Evolutionary conservation across 2,329 filamentous ascomycete species (phyloP), one percentile per base, ranked within the genome.

Genomic region (Harringtonia lauricola): DNA sequence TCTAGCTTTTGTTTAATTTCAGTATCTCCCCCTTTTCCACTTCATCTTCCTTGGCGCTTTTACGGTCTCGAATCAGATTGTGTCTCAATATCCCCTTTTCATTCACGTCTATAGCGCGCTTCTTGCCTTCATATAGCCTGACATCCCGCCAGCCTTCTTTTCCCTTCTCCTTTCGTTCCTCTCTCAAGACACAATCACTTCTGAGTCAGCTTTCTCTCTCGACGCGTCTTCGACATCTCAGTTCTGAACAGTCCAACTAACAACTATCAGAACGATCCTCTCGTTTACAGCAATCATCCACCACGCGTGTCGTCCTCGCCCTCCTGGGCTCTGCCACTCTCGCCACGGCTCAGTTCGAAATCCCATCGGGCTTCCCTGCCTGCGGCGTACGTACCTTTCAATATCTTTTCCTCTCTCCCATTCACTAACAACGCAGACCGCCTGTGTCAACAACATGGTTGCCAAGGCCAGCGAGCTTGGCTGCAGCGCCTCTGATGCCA

Each of bases 371-470:
- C 44, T 67, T 76, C 41, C 65, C 71, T 29, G 45, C 55, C 17
- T 79, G 74, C 53, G 72, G 66, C 59, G 74, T 78, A 70, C 66
- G 73, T 65, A 24, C 15, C 13, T 14, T 18, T 7, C n/a, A 13
- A 22, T 8, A 13, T n/a, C 28, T 30, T 2, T 17, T 9, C 4
- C 17, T 10, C 8, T 8, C 17, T 10, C 12, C 6, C 24, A 26
- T 1, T 41, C 26, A 36, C 21, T 44, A 10, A 24, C 22, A 21
- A 13, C 7, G 5, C 44, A 77, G 72, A 61, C 59, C 54, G 60
- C 54, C 34, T 78, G 74, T 52, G 61, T 67, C 49, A 58, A 54
- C 54, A 71, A 71, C 63, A 75, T 79, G 71, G 50, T 68, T n/a
- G 53, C 43, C 45, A 63, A 70, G 60, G 64, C 64, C 38, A 28